Evolutionary conservation across 805 yeast genomes (phyloP), one percentile per base, ranked within the genome.

Genomic region (Kodamaea kakaduensis): DNA sequence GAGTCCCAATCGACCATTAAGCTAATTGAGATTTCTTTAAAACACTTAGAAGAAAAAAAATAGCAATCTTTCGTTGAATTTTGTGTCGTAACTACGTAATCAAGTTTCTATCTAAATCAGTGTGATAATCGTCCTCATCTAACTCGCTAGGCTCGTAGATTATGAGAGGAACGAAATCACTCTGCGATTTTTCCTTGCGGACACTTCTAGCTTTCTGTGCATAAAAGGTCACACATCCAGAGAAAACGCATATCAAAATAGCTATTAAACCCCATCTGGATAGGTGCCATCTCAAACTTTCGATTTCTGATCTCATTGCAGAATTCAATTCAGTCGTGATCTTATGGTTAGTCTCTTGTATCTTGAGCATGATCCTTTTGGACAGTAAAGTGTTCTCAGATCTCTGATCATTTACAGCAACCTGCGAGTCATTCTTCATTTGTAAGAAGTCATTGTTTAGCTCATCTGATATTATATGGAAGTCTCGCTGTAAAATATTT

Each of bases 201-300:
- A 45, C 46, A 9, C 45, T 40, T 31, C 52, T 56, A 13, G 46
- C 44, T 44, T 54, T 52, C 41, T 52, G 56, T 16, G 79, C 75
- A 45, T 78, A 73, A 57, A 84, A 69, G 4, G 80, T 68, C 15
- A 64, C 54, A 43, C 68, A 64, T 3, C 64, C 68, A 16, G 77
- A 67, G 37, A 77, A 73, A 1, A 84, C 84, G 43, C 82, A 69
- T 1, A 79, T 65, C 15, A 84, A 58, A 21, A 88, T 80, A 2
- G 93, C 85, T 28, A 84, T 67, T 21, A 93, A 64, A 7, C 97
- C 97, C 55, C 93, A 75, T 38, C 96, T 70, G 1, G 96, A 88
- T 29, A 90, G 77, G 51, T 86, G 87, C 98, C 98, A 90, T 48
- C 97, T 71, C 42, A 90, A 69, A 40, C 81, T 77, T 59, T 90